These are phyloP conservation scores for Barnettozyma populi DNA, from an alignment of 805 yeast species.

Conservation along the genomic window DNA sequence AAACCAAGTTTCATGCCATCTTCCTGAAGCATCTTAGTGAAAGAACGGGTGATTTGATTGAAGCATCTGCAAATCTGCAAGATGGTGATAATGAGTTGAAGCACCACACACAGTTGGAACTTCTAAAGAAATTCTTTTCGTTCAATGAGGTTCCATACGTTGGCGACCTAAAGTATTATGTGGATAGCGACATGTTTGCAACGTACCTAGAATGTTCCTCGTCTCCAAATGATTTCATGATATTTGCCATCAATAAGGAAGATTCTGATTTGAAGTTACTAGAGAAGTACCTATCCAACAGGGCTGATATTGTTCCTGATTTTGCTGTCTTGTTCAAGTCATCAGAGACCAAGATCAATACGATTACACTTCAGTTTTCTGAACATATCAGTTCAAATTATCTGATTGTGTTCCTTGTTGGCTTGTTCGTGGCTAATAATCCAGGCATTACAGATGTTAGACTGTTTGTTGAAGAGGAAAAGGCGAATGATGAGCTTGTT, in stretches of 20 bases:
- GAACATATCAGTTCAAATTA: conserved; percentile 2
- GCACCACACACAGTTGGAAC: conserved; percentile 27
- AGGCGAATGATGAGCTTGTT: background rate
- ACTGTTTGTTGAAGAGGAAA: background rate
- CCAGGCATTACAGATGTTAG: conserved; percentile 2
- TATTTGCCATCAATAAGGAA: conserved; percentile 16
- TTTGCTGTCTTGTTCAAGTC: conserved; percentile 9
- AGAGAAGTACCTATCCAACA: background rate
- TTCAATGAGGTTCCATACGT: conserved; percentile 49
- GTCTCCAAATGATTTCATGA: conserved; percentile 17
- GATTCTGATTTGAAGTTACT: conserved; percentile 7
- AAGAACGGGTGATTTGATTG: conserved; percentile 63
- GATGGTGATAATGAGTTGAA: conserved; percentile 12
- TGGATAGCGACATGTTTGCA: conserved; percentile 62
- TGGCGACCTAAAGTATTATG: conserved; percentile 67
- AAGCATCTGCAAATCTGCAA: conserved; percentile 45
- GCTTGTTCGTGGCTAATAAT: conserved; percentile 7
- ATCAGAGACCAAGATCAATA: conserved; percentile 3
- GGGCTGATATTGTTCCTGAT: conserved; percentile 7
- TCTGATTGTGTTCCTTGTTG: conserved; percentile 4
- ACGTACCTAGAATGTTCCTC: conserved; percentile 77
- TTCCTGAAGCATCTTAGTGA: conserved; percentile 58
- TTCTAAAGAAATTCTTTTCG: conserved; percentile 31
- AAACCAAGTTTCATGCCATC: conserved; percentile 40
- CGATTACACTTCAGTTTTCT: conserved; percentile 4